Conservation (phyloP, 208 protist genomes). For the Lotmaria passim region DNA sequence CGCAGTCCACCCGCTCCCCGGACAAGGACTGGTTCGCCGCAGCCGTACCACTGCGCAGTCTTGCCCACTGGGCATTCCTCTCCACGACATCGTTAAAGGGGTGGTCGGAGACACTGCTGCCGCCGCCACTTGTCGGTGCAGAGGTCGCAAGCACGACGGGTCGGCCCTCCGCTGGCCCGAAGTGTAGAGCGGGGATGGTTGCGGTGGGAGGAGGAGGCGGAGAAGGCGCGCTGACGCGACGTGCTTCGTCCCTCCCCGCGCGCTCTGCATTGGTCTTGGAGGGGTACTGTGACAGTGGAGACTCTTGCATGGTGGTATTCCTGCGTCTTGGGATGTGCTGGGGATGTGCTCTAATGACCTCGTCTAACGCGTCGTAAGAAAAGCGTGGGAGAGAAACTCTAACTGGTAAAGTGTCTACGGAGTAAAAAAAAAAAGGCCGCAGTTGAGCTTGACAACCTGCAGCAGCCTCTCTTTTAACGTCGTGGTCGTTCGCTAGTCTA, state of each 20-base stretch:
- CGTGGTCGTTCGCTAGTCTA: no score
- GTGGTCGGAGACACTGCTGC: neutral
- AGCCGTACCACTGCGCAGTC: neutral
- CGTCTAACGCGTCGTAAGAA: no score
- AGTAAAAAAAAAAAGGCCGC: no score
- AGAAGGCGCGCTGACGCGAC: neutral
- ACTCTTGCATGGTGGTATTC: slow-evolving; percentile 1
- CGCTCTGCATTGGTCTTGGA: neutral
- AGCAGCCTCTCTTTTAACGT: no score
- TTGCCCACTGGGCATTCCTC: neutral
- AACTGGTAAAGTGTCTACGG: no score
- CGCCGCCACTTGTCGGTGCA: neutral
- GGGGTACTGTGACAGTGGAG: neutral
- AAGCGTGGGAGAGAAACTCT: no score
- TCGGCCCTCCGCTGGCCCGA: neutral
- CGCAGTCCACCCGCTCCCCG: neutral
- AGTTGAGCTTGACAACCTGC: no score
- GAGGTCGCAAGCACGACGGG: neutral
- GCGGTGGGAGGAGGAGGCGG: slow-evolving; percentile 8
- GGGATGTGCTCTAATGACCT: no score
- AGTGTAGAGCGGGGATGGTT: neutral
- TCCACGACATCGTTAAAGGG: neutral
- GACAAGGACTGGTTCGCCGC: neutral
- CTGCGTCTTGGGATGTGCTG: no score
- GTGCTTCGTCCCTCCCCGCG: neutral